Percentiles rank a stretch among this genome's conserved stretches.
These are phyloP conservation scores for Sindora glabra DNA, from an alignment of 306 rosid genomes.

Conservation along the genomic window DNA sequence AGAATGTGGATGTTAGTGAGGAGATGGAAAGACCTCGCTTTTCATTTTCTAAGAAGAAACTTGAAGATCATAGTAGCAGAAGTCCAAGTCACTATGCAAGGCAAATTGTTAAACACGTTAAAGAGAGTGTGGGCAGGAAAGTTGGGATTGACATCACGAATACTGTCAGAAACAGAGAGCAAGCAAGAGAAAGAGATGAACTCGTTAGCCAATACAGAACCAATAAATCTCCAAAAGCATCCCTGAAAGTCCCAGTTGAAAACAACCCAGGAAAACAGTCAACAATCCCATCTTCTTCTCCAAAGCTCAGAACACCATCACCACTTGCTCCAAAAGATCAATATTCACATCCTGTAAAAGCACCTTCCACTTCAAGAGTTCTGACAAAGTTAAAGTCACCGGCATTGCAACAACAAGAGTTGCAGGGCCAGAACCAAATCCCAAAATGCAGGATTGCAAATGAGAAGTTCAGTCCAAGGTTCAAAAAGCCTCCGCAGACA, in stretches of 20 bases:
- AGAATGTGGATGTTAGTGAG: conserved; percentile 22
- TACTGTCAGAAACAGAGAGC: conserved; percentile 37
- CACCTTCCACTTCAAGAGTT: conserved; percentile 11
- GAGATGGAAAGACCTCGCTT: conserved; percentile 42
- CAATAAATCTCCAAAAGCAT: conserved; percentile 27
- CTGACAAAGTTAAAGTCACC: conserved; percentile 27
- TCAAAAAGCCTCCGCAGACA: conserved; percentile 41
- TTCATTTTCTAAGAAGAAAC: conserved; percentile 32
- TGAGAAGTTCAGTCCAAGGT: conserved; percentile 41
- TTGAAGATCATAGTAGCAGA: conserved; percentile 27
- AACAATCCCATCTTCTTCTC: conserved; percentile 28
- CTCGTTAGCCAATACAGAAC: conserved; percentile 22
- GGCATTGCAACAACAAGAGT: conserved; percentile 11
- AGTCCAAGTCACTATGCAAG: conserved; percentile 56
- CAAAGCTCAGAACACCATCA: conserved; percentile 24
- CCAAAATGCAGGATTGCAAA: conserved; percentile 15
- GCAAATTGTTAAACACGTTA: conserved; percentile 71
- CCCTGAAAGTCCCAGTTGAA: conserved; percentile 24
- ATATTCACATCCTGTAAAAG: conserved; percentile 21
- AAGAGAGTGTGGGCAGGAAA: conserved; percentile 58
- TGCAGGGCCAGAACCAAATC: conserved; percentile 10
- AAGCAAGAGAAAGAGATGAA: conserved; percentile 29
- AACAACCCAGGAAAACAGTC: conserved; percentile 32
- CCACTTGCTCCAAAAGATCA: conserved; percentile 21
- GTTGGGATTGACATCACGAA: conserved; percentile 74